Base-by-base conservation (phyloP, 768 basidiomycete genomes). In the Mycena galericulata region DNA sequence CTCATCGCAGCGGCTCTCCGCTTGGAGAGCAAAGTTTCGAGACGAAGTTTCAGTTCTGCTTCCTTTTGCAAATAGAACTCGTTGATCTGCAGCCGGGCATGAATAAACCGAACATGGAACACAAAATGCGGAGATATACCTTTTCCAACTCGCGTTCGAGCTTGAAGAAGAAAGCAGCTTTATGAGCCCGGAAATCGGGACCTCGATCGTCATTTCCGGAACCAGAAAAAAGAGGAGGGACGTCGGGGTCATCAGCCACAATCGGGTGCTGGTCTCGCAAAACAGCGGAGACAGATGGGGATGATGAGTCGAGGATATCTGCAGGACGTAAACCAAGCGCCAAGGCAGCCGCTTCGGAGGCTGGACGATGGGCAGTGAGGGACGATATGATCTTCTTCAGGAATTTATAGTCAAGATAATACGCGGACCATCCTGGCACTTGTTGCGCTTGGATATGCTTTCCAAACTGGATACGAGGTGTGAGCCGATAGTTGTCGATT, bases 311-410 rank as follows among this genome's bases (percentile, higher is more conserved):
- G 50, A 82, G 65, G 70, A 86, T 79, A 77, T 88, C 88, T 59
- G 85, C 82, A 26, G 93, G 93, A 72, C 94, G 91, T 72, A 93
- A 83, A 60, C 95, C 95, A 54, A 93, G 83, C 15, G 95, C 94
- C 60, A 98, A 83, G 26, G 94, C 89, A 34, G 95, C 94, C 26
- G 95, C 94, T 79, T 98, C 96, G 10, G 95, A 91, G 53, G 93
- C 94, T 9, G 96, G 95, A 65, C 94, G 89, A 78, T 96, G 94
- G 32, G 94, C 92, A 56, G 91, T 90, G 68, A 98, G 88, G 17
- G 97, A 98, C 68, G 97, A 97, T 75, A 99, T 96, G 75, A 99
- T 98, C 87, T 99, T 96, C 84, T 98, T 98, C 78, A 98, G 87
- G 75, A 92, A 93, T 85, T 99, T 99, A 88, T 99, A 99, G 83